These are phyloP conservation scores for Priceomyces medius DNA, from an alignment of 805 yeast genomes.

Conservation along the genomic window DNA sequence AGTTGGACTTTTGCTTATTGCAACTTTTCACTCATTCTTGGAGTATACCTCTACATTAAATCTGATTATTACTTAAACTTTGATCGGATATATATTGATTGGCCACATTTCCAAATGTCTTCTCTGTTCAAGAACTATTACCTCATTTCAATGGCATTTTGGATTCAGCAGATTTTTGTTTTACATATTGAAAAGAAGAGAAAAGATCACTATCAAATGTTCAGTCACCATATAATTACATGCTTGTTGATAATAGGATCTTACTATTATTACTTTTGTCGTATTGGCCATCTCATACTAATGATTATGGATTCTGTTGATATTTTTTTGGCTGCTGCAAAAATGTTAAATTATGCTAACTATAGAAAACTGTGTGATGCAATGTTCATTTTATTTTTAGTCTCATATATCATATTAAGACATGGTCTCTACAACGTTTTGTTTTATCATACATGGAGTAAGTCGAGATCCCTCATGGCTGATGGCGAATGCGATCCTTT, in stretches of 20 bases:
- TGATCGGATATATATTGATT: constrained; percentile 58
- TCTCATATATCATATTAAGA: constrained; percentile 68
- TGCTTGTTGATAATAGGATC: constrained; percentile 65
- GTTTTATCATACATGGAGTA: constrained; percentile 55
- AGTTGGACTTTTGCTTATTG: constrained; percentile 74
- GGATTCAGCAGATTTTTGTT: constrained; percentile 79
- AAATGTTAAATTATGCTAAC: constrained; percentile 73
- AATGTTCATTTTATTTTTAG: constrained; percentile 64
- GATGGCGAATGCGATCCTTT: constrained; percentile 41
- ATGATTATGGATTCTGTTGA: constrained; percentile 85
- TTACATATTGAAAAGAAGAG: constrained; percentile 75
- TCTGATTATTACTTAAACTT: constrained; percentile 61
- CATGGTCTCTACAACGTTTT: constrained; percentile 74
- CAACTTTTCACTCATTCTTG: constrained; percentile 52
- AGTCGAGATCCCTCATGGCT: constrained; percentile 38
- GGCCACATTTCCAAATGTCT: constrained; percentile 71
- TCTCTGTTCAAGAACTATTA: constrained; percentile 64
- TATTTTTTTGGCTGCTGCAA: constrained; percentile 67
- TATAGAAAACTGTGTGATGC: constrained; percentile 59
- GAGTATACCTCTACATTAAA: constrained; percentile 53
- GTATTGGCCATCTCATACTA: constrained; percentile 76
- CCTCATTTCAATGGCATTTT: constrained; percentile 66
- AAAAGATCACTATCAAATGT: constrained; percentile 85
- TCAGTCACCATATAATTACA: constrained; percentile 84
- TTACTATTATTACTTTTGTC: constrained; percentile 66